phyloP scores from a whole-genome alignment of 2,329 filamentous ascomycete species.

The Zymoseptoria ardabiliae region DNA sequence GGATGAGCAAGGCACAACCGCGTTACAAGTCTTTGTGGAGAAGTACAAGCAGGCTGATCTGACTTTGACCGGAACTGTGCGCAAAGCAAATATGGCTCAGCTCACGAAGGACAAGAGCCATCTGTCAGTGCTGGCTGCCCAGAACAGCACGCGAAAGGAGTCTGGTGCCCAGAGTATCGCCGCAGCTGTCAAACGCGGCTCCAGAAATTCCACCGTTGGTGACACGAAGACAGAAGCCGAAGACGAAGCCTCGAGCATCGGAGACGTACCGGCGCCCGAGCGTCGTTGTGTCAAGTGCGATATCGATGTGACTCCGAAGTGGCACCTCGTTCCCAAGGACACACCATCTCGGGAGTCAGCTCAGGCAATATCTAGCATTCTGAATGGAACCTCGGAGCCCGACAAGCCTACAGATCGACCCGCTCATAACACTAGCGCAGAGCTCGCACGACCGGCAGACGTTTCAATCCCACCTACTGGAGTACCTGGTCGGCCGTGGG shows the following conservation, averaged over 20 bases:
- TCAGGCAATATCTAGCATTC: background rate
- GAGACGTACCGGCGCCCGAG: constrained; percentile 23
- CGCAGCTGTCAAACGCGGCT: constrained; percentile 27
- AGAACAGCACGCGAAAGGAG: constrained; percentile 33
- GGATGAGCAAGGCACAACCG: constrained; percentile 64
- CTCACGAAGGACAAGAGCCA: constrained; percentile 47
- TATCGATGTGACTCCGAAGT: constrained; percentile 63
- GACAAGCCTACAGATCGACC: background rate
- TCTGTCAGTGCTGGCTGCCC: constrained; percentile 22
- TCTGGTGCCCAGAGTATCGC: constrained; percentile 29
- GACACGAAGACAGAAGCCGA: constrained; percentile 23
- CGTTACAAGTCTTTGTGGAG: constrained; percentile 76
- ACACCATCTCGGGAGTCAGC: background rate
- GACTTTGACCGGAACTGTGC: constrained; percentile 80
- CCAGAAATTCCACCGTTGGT: constrained; percentile 26
- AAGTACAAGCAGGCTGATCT: constrained; percentile 94
- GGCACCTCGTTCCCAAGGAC: constrained; percentile 31
- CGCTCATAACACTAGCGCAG: background rate
- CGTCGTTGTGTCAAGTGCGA: constrained; percentile 40
- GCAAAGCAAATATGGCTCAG: constrained; percentile 76
- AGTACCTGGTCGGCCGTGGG: constrained; percentile 23
- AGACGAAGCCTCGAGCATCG: constrained; percentile 22
- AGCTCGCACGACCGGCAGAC: background rate
- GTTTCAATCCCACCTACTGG: constrained; percentile 3
- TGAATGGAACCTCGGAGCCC: background rate